These are phyloP conservation scores for Amanita rubescens DNA, from an alignment of 768 basidiomycete genomes.

Conservation along the genomic window DNA sequence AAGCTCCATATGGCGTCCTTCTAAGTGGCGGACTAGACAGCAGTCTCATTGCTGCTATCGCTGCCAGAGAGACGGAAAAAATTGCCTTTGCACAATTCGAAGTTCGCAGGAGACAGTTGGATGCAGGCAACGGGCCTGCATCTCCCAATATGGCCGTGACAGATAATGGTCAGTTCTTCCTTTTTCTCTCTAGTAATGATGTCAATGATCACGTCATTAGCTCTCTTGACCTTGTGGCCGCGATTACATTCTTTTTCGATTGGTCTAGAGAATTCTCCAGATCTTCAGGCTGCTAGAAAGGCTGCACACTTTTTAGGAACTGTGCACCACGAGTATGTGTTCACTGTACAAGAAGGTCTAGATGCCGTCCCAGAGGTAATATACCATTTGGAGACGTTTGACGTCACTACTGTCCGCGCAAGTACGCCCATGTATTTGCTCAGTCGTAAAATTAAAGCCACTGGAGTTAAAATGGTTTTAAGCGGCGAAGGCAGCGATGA, in stretches of 20 bases:
- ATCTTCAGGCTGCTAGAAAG: conserved; percentile 88
- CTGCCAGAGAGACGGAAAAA: conserved; percentile 91
- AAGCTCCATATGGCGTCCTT: conserved; percentile 96
- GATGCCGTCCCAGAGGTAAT: conserved; percentile 98
- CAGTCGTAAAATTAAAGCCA: conserved; percentile 97
- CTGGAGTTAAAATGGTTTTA: conserved; percentile 99
- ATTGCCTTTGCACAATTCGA: conserved; percentile 75
- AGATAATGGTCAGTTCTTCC: conserved; percentile 39
- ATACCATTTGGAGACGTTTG: conserved; percentile 96
- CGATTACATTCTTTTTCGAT: conserved; percentile 97
- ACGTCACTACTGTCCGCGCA: conserved; percentile 96
- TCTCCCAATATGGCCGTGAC: conserved; percentile 40
- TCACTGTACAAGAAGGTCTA: conserved; percentile 95
- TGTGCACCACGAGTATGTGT: conserved; percentile 94
- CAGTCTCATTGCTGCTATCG: conserved; percentile 92
- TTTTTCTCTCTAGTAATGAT: background rate
- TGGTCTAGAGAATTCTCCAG: conserved; percentile 91
- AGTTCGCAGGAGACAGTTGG: conserved; percentile 52
- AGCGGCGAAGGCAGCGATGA: conserved; percentile 98
- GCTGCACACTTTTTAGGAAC: conserved; percentile 92
- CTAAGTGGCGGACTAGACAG: conserved; percentile 94
- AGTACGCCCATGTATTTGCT: conserved; percentile 99
- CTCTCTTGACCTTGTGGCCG: conserved; percentile 83
- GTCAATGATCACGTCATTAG: conserved; percentile 25
- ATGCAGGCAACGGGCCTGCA: conserved; percentile 44